A percentile compares a stretch with the other conserved stretches of the same genome.
These are phyloP conservation scores for Pseudonectria foliicola DNA, from an alignment of 2,329 filamentous ascomycete species.

Conservation along the genomic window DNA sequence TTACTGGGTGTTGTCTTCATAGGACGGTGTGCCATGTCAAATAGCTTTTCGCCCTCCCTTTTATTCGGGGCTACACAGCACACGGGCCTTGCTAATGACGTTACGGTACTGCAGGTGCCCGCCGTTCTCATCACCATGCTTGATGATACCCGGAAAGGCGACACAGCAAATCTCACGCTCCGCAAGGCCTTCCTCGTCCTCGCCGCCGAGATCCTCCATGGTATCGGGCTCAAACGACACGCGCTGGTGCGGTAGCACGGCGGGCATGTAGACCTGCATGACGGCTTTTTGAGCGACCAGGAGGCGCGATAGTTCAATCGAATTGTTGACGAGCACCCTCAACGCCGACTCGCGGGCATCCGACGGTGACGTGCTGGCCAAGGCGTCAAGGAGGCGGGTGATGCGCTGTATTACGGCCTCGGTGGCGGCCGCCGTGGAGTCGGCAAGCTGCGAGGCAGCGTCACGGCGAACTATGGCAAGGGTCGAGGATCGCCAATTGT, in stretches of 20 bases:
- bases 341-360: slow-evolving; percentile 46
- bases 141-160: slow-evolving; percentile 57
- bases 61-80: slow-evolving; percentile 48
- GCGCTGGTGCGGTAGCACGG: slow-evolving; percentile 44
- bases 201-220: slow-evolving; percentile 62
- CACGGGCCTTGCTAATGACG: slow-evolving; percentile 58
- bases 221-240: slow-evolving; percentile 48
- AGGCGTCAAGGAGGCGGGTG: slow-evolving; percentile 42
- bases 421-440: slow-evolving; percentile 36
- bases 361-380: slow-evolving; percentile 35
- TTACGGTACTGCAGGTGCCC: slow-evolving; percentile 54
- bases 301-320: slow-evolving; percentile 49
- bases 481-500: slow-evolving; percentile 61
- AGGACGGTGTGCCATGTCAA: neutral
- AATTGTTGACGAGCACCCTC: slow-evolving; percentile 42
- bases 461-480: slow-evolving; percentile 52
- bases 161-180: slow-evolving; percentile 53
- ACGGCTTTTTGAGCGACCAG: slow-evolving; percentile 53
- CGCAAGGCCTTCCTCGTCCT: slow-evolving; percentile 48
- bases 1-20: no score
- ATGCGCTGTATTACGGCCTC: slow-evolving; percentile 39
- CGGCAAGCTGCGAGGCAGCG: slow-evolving; percentile 37
- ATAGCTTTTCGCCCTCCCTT: slow-evolving; percentile 1
- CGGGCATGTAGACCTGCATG: slow-evolving; percentile 50
- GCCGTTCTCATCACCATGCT: slow-evolving; percentile 58